Base-by-base conservation (phyloP, 352 stramenopile genomes). In the Phytophthora constricta region DNA sequence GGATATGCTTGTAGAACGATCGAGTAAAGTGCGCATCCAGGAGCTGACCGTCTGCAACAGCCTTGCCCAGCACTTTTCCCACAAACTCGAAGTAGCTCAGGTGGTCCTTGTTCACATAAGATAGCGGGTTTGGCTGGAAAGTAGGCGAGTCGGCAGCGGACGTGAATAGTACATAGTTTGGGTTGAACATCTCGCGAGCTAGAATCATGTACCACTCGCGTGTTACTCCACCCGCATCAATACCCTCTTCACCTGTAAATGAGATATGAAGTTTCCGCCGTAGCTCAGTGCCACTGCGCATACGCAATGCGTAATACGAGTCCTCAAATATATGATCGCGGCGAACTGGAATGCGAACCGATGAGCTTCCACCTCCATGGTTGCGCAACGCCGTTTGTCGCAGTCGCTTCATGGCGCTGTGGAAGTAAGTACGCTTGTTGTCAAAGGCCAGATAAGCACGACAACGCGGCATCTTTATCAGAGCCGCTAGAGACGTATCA, bases 101-200 rank as follows among this genome's bases (percentile, higher is more conserved):
- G 83, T 99, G 97, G 74, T 99, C 97, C 26, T 98, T 96, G 74
- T 99, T 99, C 61, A 99, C 98, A 65, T 96, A 98, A 52, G 96
- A 99, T 33, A 99, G 88, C 50, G 97, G 96, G 76, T 99, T 99
- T 5, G 98, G 98, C 74, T 99, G 98, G 79, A 99, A 99, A 9
- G 98, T 99, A 48, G 96, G 97, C 11, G 97, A 98, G 81, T 99
- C 98, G 22, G 98, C 97, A 4, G 97, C 98, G 19, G 97, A 98
- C 42, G 97, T 99, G 82, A 99, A 99, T 1, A 99, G 78, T 56
- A 98, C 97, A 79, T 99, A 99, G 75, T 99, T 99, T 48, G 98
- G 97, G 77, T 99, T 99, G 82, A 99, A 99, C 68, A 99, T 99
- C 77, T 99, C 97, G 65, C 98, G 98, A 3, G 97, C 96, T 27